Conservation (phyloP, 2,329 filamentous ascomycete genomes). For the Leptographium lundbergii region DNA sequence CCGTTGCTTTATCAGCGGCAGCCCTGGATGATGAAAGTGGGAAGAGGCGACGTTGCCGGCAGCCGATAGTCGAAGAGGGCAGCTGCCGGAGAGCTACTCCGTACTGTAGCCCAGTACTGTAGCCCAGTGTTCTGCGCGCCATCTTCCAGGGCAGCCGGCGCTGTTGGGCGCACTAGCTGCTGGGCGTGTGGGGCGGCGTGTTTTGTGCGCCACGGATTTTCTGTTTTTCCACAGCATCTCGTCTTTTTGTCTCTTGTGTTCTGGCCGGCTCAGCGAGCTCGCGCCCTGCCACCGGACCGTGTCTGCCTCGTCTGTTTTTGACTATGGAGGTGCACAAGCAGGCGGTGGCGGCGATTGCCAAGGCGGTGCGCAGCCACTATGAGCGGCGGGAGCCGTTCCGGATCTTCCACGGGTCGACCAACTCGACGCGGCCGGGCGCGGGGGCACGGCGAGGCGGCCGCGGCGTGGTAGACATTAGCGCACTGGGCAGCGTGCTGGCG, state of each 20-base stretch:
- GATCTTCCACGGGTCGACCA: slow-evolving; percentile 67
- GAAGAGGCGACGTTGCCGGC: too few relatives aligned
- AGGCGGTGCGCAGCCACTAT: slow-evolving; percentile 35
- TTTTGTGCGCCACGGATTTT: too few relatives aligned
- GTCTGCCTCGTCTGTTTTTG: not conserved
- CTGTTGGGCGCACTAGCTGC: not conserved
- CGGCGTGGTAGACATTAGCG: slow-evolving; percentile 45
- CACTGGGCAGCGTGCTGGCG: slow-evolving; percentile 48
- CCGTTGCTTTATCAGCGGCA: too few relatives aligned
- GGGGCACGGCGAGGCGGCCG: slow-evolving; percentile 14
- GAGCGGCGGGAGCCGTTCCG: slow-evolving; percentile 46
- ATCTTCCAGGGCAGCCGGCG: too few relatives aligned
- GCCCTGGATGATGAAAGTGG: too few relatives aligned
- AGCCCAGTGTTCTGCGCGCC: too few relatives aligned
- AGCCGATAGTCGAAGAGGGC: too few relatives aligned
- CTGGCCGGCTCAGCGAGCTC: not conserved
- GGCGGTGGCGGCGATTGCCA: slow-evolving; percentile 33
- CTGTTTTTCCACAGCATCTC: not conserved
- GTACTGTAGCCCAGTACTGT: too few relatives aligned
- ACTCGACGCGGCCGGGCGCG: slow-evolving; percentile 50
- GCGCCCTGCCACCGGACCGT: not conserved
- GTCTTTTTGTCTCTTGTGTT: too few relatives aligned
- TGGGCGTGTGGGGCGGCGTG: too few relatives aligned
- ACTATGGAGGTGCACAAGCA: slow-evolving; percentile 36
- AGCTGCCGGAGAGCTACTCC: too few relatives aligned